phyloP scores from a whole-genome alignment of 2,329 filamentous ascomycete genomes.

The Furcasterigmium furcatum region DNA sequence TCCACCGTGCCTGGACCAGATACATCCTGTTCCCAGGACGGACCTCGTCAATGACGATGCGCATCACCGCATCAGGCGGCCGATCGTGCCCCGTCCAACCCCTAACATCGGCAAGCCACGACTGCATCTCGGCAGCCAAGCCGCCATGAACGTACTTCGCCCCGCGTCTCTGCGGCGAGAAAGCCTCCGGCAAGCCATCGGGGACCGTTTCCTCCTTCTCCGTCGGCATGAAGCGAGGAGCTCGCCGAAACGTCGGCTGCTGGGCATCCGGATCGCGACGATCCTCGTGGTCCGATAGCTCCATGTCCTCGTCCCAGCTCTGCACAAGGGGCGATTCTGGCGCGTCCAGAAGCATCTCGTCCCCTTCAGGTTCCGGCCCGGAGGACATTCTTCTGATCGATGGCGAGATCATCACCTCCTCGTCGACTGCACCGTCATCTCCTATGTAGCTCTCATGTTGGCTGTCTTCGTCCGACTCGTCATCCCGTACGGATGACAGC shows the following conservation, averaged over 20 bases:
- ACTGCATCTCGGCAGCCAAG: slow-evolving; percentile 34
- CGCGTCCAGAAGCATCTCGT: neutral
- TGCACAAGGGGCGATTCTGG: slow-evolving; percentile 4
- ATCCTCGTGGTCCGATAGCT: neutral
- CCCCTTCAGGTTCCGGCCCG: neutral
- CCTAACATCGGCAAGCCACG: slow-evolving; percentile 36
- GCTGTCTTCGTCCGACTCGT: neutral
- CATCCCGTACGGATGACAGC: neutral
- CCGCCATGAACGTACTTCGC: slow-evolving; percentile 30
- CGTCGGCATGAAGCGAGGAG: slow-evolving; percentile 33
- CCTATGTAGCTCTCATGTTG: neutral
- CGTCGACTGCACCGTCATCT: neutral
- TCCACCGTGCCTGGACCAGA: slow-evolving; percentile 20
- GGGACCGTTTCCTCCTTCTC: slow-evolving; percentile 15
- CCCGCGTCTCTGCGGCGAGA: slow-evolving; percentile 31
- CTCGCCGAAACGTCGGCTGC: slow-evolving; percentile 32
- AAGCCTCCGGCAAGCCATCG: slow-evolving; percentile 20
- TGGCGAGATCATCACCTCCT: neutral
- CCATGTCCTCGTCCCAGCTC: slow-evolving; percentile 1
- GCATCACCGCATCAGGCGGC: slow-evolving; percentile 12
- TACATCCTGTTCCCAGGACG: slow-evolving; percentile 29
- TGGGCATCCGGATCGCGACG: slow-evolving; percentile 2
- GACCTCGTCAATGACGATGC: slow-evolving; percentile 25
- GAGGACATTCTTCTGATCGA: neutral
- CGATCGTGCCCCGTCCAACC: slow-evolving; percentile 21